A percentile compares a stretch with the other conserved stretches of the same genome.
Conservation (phyloP, 352 stramenopile genomes). For the Phytopythium boreale region DNA sequence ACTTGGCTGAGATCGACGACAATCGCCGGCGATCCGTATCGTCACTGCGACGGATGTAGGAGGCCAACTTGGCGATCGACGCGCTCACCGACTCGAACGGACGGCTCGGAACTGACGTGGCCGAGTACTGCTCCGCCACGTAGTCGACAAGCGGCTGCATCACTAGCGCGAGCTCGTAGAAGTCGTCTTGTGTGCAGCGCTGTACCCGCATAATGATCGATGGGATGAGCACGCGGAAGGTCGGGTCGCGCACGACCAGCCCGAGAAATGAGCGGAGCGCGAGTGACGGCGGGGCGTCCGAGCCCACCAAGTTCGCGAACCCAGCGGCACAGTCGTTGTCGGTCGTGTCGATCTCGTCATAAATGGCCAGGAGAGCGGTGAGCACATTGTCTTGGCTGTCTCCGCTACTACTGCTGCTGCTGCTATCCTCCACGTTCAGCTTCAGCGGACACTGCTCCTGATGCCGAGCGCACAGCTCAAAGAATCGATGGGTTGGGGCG, state of each 20-base stretch:
- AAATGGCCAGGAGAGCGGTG: constrained; percentile 24
- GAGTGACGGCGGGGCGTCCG: constrained; percentile 9
- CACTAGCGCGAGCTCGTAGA: constrained; percentile 26
- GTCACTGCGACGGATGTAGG: neutral
- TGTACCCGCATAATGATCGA: constrained; percentile 30
- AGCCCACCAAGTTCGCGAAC: constrained; percentile 8
- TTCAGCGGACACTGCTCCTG: constrained; percentile 21
- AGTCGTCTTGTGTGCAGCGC: constrained; percentile 30
- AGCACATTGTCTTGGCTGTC: constrained; percentile 14
- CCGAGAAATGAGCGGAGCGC: constrained; percentile 31
- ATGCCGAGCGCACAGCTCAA: constrained; percentile 19
- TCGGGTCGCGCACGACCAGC: constrained; percentile 26
- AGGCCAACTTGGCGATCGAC: neutral
- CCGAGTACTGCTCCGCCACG: neutral
- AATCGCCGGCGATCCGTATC: neutral
- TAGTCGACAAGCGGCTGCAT: constrained; percentile 14
- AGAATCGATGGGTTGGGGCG: constrained; percentile 18
- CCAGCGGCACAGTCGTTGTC: constrained; percentile 16
- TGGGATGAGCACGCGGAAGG: constrained; percentile 21
- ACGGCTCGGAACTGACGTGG: neutral
- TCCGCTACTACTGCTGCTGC: neutral
- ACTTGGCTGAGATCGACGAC: neutral
- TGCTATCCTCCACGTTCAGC: constrained; percentile 8
- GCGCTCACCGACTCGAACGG: neutral
- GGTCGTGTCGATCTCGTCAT: constrained; percentile 27